Percentiles rank a stretch among this genome's conserved stretches.
Conservation (phyloP, 805 yeast species). For the Millerozyma miso region DNA sequence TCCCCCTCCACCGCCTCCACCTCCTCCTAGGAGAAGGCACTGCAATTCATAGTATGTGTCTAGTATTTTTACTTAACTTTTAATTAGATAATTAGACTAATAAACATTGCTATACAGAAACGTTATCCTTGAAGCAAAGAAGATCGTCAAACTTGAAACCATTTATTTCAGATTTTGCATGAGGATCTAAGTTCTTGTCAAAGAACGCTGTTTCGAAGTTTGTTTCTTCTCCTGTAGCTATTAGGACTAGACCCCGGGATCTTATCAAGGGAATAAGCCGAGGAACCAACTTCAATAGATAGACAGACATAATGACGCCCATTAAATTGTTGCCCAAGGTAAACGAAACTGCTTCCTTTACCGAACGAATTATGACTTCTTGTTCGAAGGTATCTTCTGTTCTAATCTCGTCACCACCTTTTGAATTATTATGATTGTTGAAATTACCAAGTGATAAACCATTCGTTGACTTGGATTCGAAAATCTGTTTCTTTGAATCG, state of each 20-base stretch:
- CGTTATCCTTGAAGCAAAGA: slow-evolving; percentile 61
- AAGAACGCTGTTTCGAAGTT: slow-evolving; percentile 14
- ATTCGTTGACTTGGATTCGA: slow-evolving; percentile 39
- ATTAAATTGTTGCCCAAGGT: slow-evolving; percentile 79
- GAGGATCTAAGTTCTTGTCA: slow-evolving; percentile 29
- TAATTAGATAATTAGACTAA: neutral
- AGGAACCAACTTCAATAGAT: slow-evolving; percentile 68
- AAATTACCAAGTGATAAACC: slow-evolving; percentile 31
- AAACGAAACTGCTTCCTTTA: slow-evolving; percentile 78
- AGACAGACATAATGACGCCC: slow-evolving; percentile 76
- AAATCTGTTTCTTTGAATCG: slow-evolving; percentile 19
- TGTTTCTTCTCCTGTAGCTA: slow-evolving; percentile 52
- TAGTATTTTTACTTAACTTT: neutral
- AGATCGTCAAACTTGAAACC: slow-evolving; percentile 64
- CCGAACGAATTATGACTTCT: slow-evolving; percentile 52
- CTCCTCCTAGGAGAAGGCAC: slow-evolving; percentile 32
- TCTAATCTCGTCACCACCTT: slow-evolving; percentile 2
- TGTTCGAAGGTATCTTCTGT: slow-evolving; percentile 23
- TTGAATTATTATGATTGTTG: slow-evolving; percentile 2
- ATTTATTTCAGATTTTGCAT: slow-evolving; percentile 50
- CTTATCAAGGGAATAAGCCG: slow-evolving; percentile 70
- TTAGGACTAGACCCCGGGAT: slow-evolving; percentile 75
- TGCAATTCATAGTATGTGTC: neutral
- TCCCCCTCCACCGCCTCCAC: slow-evolving; percentile 28
- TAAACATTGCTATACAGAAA: slow-evolving; percentile 18